Conservation (phyloP, 2,329 filamentous ascomycete species). For the Malbranchea zuffiana region DNA sequence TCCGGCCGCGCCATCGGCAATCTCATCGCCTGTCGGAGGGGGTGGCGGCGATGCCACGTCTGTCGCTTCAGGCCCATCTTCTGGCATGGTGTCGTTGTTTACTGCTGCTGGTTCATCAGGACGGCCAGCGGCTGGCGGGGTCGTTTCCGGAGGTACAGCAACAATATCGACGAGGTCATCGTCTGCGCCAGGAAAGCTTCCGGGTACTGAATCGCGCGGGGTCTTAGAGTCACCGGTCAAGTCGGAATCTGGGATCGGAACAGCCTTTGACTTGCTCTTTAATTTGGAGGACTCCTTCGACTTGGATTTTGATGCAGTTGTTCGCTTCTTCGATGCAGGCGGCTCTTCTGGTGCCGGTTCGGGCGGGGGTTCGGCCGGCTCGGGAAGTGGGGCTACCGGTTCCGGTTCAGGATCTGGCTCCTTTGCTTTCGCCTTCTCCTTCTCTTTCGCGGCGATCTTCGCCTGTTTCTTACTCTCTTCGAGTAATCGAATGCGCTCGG, state of each 20-base stretch:
- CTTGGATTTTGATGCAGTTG: conserved; percentile 26
- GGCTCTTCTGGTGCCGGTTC: conserved; percentile 9
- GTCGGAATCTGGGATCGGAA: conserved; percentile 14
- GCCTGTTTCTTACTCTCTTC: conserved; percentile 33
- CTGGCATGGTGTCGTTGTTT: not conserved
- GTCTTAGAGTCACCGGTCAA: conserved; percentile 25
- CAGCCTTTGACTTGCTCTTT: conserved; percentile 15
- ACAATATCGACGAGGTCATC: conserved; percentile 35
- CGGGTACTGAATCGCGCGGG: conserved; percentile 37
- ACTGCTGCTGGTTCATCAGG: not conserved
- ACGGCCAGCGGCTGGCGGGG: conserved; percentile 29
- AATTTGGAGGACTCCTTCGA: conserved; percentile 13
- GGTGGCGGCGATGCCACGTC: conserved; percentile 25
- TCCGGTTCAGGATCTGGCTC: conserved; percentile 21
- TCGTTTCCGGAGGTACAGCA: conserved; percentile 36
- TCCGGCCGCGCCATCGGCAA: conserved; percentile 37
- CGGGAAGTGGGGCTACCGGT: conserved; percentile 19
- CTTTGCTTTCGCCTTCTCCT: conserved; percentile 30
- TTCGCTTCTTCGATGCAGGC: conserved; percentile 18
- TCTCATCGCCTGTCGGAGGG: conserved; percentile 20
- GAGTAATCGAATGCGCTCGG: conserved; percentile 43
- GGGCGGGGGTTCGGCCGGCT: conserved; percentile 14
- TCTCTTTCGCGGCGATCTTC: conserved; percentile 28
- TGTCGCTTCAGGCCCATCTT: conserved; percentile 17
- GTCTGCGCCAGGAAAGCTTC: conserved; percentile 45